Percentiles rank a stretch among this genome's conserved stretches.
These are phyloP conservation scores for Geotrichum bryndzae DNA, from an alignment of 1,139 yeast genomes.

Conservation along the genomic window DNA sequence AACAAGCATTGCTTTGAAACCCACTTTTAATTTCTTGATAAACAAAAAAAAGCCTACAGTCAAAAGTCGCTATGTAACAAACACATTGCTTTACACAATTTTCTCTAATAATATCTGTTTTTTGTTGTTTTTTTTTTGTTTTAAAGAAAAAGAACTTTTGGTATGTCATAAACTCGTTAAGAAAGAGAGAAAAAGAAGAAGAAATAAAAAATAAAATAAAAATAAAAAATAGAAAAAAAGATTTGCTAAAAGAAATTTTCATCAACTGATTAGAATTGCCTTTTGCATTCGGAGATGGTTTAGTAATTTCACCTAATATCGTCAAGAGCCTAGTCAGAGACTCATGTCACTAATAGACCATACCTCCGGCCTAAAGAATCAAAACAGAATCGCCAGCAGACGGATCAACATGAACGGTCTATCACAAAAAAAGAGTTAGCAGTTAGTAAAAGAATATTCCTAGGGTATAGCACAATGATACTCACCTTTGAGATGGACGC, in stretches of 20 bases:
- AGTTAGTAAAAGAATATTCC: not conserved
- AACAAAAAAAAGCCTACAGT: no score
- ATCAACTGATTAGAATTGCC: no score
- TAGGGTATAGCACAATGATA: not conserved
- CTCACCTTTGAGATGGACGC: conserved; percentile 26
- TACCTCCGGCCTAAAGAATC: not conserved
- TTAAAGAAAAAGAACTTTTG: not conserved
- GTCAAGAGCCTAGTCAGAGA: no score
- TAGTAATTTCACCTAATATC: no score
- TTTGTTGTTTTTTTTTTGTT: not conserved
- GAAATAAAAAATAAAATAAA: no score
- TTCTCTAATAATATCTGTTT: not conserved
- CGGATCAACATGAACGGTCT: not conserved
- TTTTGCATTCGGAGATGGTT: no score
- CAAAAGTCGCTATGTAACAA: no score
- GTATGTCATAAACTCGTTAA: not conserved
- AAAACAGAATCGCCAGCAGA: not conserved
- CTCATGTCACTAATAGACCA: not conserved
- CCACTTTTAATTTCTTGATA: no score
- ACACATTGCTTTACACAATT: not conserved
- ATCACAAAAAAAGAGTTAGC: not conserved
- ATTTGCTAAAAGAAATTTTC: no score
- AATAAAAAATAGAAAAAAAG: no score
- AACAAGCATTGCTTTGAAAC: no score
- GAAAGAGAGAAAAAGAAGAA: not conserved